A percentile compares a stretch with the other conserved stretches of the same genome.
Conservation (phyloP, 176 grass and related monocot genomes). For the Paspalum vaginatum region DNA sequence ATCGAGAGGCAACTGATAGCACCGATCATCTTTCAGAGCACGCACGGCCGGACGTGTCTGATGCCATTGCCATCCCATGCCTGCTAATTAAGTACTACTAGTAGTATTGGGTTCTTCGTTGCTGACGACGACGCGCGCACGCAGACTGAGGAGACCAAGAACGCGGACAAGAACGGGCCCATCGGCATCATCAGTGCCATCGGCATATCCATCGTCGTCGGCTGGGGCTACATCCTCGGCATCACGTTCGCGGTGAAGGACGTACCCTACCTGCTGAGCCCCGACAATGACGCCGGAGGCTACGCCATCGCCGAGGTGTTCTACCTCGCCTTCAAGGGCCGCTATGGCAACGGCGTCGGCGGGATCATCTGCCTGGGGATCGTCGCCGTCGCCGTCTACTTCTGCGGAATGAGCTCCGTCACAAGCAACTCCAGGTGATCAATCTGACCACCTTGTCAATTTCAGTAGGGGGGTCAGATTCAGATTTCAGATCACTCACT, state of each 20-base stretch:
- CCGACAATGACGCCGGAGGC: constrained; percentile 79
- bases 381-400: constrained; percentile 71
- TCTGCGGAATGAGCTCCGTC: constrained; percentile 81
- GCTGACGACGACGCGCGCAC: background rate
- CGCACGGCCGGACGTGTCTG: too few relatives aligned
- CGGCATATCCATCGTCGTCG: constrained; percentile 70
- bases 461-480: too few relatives aligned
- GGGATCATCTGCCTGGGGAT: constrained; percentile 84
- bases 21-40: too few relatives aligned
- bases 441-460: too few relatives aligned
- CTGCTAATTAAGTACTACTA: too few relatives aligned
- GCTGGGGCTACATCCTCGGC: constrained; percentile 84
- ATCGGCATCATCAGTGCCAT: constrained; percentile 87
- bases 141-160: constrained; percentile 90
- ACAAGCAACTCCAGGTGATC: constrained; percentile 94
- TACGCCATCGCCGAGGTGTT: constrained; percentile 87
- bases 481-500: too few relatives aligned
- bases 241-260: constrained; percentile 84
- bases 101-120: too few relatives aligned
- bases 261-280: constrained; percentile 69
- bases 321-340: constrained; percentile 78
- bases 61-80: too few relatives aligned
- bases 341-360: constrained; percentile 68
- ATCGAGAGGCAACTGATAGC: too few relatives aligned
- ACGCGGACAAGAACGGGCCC: constrained; percentile 74